Evolutionary conservation across 495 filamentous ascomycete species (phyloP), one percentile per base, ranked within the genome.

Genomic region (Xylaria intraflava): DNA sequence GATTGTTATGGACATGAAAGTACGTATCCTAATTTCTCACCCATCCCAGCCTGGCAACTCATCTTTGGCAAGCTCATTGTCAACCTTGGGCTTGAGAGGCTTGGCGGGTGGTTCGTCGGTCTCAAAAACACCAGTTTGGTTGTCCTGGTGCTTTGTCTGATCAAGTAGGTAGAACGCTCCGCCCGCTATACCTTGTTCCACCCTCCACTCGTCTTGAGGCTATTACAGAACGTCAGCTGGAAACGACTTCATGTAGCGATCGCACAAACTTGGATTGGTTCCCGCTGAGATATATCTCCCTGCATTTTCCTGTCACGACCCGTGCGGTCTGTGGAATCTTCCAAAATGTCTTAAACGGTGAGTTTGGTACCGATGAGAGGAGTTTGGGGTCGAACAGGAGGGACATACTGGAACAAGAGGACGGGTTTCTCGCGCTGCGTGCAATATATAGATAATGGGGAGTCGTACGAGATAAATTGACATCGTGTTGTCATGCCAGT

Each of bases 151-250:
- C 12, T 64, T 68, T 2, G 66, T 73, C 55, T 77, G 74, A 51
- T 79, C 75, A 17, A 77, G 62, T 22, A 78, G 65, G 9, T 75
- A 75, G 17, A 78, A 59, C 47, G 74, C 71, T 48, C 70, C 65
- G 26, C 64, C 71, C 4, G 65, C 63, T 31, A 81, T 51, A 9
- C 77, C 78, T 58, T 81, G 77, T 42, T 81, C 78, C 31, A 78
- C 65, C 49, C 67, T 75, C 78, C 78, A 81, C 54, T 81, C 73
- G 64, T 79, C 75, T 9, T 66, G 69, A 10, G 72, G 73, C 53
- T 76, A 14, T 35, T 33, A 6, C 11, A n/a, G 23, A 7, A 12
- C 5, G 35, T 55, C 47, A 55, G 36, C 22, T 1, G 16, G 29
- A 35, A 69, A 19, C 17, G 9, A 16, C 8, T 17, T 6, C 30